Evolutionary conservation across 1,284 basidiomycete species (phyloP).

Genomic region (Golubevia pallescens): DNA sequence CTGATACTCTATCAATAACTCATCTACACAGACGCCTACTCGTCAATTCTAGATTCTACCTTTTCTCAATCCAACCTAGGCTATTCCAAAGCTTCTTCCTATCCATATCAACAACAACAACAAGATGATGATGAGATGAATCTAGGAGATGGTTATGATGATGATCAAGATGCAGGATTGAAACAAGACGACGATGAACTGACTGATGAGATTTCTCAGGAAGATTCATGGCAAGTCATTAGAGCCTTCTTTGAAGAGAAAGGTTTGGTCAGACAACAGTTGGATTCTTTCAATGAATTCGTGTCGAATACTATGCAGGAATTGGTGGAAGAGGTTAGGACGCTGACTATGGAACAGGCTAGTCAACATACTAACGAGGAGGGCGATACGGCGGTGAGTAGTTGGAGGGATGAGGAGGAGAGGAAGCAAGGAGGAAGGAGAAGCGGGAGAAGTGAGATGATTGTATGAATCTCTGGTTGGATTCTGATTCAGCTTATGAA

Average conservation of each 20-base stretch:
- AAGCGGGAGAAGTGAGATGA: too few species aligned
- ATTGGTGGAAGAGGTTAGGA: conserved; percentile 91
- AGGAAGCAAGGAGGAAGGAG: not conserved
- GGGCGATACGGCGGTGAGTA: conserved; percentile 72
- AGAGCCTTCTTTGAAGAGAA: conserved; percentile 96
- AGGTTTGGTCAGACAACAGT: conserved; percentile 95
- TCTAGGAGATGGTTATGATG: conserved; percentile 24
- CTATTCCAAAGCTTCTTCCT: not conserved
- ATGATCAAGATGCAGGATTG: conserved; percentile 14
- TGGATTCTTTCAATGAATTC: conserved; percentile 98
- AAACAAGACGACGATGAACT: conserved; percentile 33
- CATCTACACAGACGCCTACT: not conserved
- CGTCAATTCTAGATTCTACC: not conserved
- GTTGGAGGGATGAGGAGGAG: conserved; percentile 50
- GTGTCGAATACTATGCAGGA: conserved; percentile 99
- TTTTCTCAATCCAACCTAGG: not conserved
- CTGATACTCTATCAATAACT: not conserved
- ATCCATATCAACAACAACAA: conserved; percentile 15
- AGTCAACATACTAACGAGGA: conserved; percentile 90
- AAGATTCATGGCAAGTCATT: conserved; percentile 72
- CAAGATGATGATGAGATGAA: conserved; percentile 14
- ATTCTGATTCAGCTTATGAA: too few species aligned
- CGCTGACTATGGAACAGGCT: conserved; percentile 92
- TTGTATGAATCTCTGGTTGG: too few species aligned
- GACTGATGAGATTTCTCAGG: conserved; percentile 55